A percentile compares a stretch with the other conserved stretches of the same genome.
These are phyloP conservation scores for Lactarius hengduanensis DNA, from an alignment of 768 basidiomycete species.

Conservation along the genomic window DNA sequence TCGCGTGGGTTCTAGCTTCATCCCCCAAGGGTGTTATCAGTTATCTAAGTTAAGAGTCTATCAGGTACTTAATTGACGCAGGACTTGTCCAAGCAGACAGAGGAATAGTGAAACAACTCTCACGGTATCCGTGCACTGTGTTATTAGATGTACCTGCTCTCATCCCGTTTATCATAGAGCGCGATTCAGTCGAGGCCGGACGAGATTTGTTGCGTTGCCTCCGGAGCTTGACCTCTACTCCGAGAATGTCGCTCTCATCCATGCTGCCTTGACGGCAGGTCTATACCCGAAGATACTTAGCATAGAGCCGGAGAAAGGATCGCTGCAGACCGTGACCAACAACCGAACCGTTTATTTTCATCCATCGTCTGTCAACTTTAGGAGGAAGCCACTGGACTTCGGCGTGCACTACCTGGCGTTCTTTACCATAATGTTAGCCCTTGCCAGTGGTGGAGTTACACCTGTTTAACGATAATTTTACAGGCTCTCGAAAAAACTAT, in stretches of 20 bases:
- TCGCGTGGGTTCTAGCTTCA: conserved; percentile 28
- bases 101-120: conserved; percentile 66
- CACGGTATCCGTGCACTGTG: conserved; percentile 43
- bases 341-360: conserved; percentile 79
- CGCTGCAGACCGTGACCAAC: conserved; percentile 79
- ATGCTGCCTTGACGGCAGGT: conserved; percentile 81
- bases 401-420: conserved; percentile 74
- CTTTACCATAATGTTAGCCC: conserved; percentile 80
- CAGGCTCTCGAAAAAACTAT: conserved; percentile 92
- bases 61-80: conserved; percentile 85
- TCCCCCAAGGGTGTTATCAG: background rate
- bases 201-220: conserved; percentile 76
- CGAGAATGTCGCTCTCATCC: conserved; percentile 60
- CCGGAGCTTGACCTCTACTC: conserved; percentile 68
- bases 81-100: conserved; percentile 72
- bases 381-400: conserved; percentile 63
- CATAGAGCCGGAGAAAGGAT: conserved; percentile 57
- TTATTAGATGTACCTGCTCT: conserved; percentile 6
- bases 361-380: conserved; percentile 90
- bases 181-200: conserved; percentile 70
- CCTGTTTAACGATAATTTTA: background rate
- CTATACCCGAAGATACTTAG: conserved; percentile 88
- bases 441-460: background rate
- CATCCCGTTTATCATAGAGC: conserved; percentile 43
- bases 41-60: conserved; percentile 13